These are phyloP conservation scores for Colletotrichum gigasporum DNA, from an alignment of 2,329 filamentous ascomycete genomes.

Conservation along the genomic window DNA sequence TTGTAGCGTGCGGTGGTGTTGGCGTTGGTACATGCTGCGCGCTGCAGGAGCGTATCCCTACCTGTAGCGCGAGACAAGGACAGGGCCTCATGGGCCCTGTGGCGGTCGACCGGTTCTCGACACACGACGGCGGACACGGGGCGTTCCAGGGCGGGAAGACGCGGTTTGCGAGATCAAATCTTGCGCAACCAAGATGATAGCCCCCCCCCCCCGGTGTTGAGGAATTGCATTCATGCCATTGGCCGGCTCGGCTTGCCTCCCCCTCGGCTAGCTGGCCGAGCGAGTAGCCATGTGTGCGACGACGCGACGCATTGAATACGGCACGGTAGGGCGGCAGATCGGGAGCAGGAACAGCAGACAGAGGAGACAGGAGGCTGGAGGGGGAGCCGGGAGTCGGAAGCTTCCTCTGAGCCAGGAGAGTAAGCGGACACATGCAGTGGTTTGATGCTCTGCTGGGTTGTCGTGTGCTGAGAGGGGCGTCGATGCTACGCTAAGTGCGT, in stretches of 20 bases:
- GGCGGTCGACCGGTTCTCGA: neutral
- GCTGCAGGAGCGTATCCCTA: conserved; percentile 18
- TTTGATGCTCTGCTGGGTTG: conserved; percentile 5
- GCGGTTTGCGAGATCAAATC: conserved; percentile 31
- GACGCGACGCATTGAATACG: neutral
- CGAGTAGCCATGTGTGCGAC: neutral
- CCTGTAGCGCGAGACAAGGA: conserved; percentile 20
- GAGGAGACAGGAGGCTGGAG: neutral
- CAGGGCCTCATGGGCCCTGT: neutral
- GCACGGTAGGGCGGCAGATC: neutral
- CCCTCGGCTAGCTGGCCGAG: conserved; percentile 20
- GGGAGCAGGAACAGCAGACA: neutral
- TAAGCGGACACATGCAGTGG: neutral
- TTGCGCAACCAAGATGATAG: conserved; percentile 23
- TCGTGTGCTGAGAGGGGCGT: neutral
- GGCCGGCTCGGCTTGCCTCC: conserved; percentile 17
- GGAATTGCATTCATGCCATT: neutral
- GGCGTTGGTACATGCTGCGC: neutral
- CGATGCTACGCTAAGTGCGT: conserved; percentile 16
- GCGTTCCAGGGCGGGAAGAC: conserved; percentile 25
- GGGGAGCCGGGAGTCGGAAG: too few species aligned
- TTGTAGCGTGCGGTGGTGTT: neutral
- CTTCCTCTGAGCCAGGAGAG: too few species aligned
- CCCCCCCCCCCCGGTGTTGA: neutral
- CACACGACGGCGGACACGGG: conserved; percentile 19